These are phyloP conservation scores for Ascochyta lentis DNA, from an alignment of 2,329 filamentous ascomycete genomes.

Conservation along the genomic window DNA sequence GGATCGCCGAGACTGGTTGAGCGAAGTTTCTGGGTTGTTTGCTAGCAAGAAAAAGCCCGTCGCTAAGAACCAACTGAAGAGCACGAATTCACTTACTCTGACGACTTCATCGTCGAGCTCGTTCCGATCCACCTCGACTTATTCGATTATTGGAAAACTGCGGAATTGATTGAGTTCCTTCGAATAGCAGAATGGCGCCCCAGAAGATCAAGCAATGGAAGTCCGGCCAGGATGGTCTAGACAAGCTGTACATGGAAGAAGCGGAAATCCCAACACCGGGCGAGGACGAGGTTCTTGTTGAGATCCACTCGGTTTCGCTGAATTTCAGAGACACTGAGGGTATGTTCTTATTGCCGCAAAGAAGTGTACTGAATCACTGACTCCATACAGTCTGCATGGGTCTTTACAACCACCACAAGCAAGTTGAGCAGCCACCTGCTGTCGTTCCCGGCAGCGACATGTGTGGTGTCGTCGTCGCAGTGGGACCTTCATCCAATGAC, in stretches of 20 bases:
- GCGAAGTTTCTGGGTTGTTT: slow-evolving; percentile 40
- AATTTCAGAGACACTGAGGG: slow-evolving; percentile 62
- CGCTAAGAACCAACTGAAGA: slow-evolving; percentile 15
- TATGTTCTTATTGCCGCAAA: slow-evolving; percentile 6
- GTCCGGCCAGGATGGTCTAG: slow-evolving; percentile 52
- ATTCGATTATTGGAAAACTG: slow-evolving; percentile 12
- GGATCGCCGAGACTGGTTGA: slow-evolving; percentile 45
- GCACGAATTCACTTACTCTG: slow-evolving; percentile 15
- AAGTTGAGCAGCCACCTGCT: slow-evolving; percentile 50
- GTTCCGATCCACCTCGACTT: slow-evolving; percentile 15
- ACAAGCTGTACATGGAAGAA: slow-evolving; percentile 48
- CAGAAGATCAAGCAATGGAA: slow-evolving; percentile 51
- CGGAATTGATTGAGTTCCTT: slow-evolving; percentile 11
- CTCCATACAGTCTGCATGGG: slow-evolving; percentile 64
- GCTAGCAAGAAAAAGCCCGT: slow-evolving; percentile 28
- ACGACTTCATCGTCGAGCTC: slow-evolving; percentile 12
- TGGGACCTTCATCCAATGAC: slow-evolving; percentile 51
- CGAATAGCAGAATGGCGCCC: slow-evolving; percentile 26
- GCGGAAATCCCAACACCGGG: slow-evolving; percentile 44
- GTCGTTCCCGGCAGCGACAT: slow-evolving; percentile 74
- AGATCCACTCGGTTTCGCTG: slow-evolving; percentile 60
- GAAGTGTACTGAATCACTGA: not conserved
- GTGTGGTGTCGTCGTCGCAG: slow-evolving; percentile 65
- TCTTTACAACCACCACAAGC: slow-evolving; percentile 70
- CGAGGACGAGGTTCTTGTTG: slow-evolving; percentile 57